Evolutionary conservation across 1,284 basidiomycete species (phyloP).

Genomic region (Puccinia polysora): DNA sequence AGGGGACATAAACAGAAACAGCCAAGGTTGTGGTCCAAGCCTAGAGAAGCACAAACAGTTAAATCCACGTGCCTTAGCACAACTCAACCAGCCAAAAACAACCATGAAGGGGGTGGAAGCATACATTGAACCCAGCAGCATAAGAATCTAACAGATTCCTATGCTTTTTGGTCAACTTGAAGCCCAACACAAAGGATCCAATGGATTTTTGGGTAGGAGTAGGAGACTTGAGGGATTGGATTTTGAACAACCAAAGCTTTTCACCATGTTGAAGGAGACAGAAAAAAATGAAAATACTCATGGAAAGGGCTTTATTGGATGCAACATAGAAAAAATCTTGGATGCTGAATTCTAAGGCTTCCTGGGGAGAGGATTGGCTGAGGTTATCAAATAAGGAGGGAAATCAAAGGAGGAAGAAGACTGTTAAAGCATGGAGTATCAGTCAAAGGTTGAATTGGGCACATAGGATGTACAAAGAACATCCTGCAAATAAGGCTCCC

Average conservation of each 20-base stretch:
- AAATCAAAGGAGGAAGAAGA: constrained; percentile 15
- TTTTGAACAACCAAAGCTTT: constrained; percentile 1
- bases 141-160: constrained; percentile 19
- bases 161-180: constrained; percentile 6
- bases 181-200: constrained; percentile 3
- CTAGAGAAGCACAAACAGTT: neutral
- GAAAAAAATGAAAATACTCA: constrained; percentile 14
- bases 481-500: constrained; percentile 24
- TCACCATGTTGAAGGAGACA: constrained; percentile 16
- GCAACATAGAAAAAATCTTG: constrained; percentile 13
- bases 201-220: constrained; percentile 1
- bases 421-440: neutral
- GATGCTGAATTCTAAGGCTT: constrained; percentile 3
- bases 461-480: neutral
- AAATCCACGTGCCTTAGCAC: neutral
- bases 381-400: constrained; percentile 6
- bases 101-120: neutral
- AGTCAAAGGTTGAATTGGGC: neutral
- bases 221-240: neutral
- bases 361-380: neutral
- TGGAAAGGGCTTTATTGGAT: constrained; percentile 6
- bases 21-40: constrained; percentile 16
- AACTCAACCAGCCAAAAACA: neutral
- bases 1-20: constrained; percentile 23
- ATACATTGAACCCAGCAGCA: constrained; percentile 28